Evolutionary conservation across 306 rosid genomes (phyloP), one percentile per base, ranked within the genome.

Genomic region (Fagus crenata): DNA sequence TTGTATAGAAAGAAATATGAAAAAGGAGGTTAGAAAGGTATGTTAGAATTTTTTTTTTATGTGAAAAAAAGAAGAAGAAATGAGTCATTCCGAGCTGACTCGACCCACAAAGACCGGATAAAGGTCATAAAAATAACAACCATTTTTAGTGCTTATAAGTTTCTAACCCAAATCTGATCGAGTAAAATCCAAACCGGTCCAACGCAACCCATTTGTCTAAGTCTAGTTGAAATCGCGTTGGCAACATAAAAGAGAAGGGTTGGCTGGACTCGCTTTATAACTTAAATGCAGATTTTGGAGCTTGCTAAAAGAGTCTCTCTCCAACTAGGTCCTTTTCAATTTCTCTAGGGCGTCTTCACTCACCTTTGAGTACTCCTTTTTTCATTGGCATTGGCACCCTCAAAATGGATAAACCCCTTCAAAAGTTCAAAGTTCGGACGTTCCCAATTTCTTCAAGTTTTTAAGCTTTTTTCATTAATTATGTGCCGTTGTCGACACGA

Each of bases 211-310:
- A 22, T 22, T 22, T 0, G 28, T 22, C 28, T n/a, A 13, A 46
- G 53, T 46, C 53, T 9, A 46, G 60, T 55, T 6, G 60, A 22
- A 55, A 55, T 11, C 60, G 8, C 60, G 60, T n/a, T 55, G 32
- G 11, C 60, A 18, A 55, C 28, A 0, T 6, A 2, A 55, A 7
- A 4, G 64, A 56, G 11, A 9, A 12, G 32, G 65, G 15, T 3
- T 4, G 51, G 69, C 76, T 36, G 36, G 22, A 37, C 76, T 72
- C 69, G 67, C 83, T 81, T 83, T 82, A 76, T 55, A 74, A 65
- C 81, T 37, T 86, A 77, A 85, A 83, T 75, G 82, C 67, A 54
- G 64, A 41, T 76, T 78, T 86, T 87, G 90, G 84, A 77, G 77
- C 42, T 22, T 51, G 58, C 75, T 80, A 31, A 2, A 8, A 41